A percentile compares a stretch with the other conserved stretches of the same genome.
Evolutionary conservation across 805 yeast genomes (phyloP).

Genomic region (Candida namnaoensis): DNA sequence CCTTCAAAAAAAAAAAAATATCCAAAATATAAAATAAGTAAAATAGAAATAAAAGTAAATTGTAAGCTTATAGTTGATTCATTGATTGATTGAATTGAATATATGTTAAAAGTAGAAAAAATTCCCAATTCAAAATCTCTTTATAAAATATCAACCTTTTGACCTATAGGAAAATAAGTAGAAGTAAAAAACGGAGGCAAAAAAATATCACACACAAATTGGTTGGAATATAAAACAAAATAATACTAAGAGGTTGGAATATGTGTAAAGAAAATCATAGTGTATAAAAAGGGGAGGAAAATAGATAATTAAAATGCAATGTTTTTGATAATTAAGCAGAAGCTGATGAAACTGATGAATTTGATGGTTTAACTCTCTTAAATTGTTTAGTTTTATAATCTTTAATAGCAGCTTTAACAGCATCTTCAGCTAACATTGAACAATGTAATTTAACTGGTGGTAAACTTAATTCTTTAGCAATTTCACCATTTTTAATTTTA

Average conservation of each 20-base stretch:
- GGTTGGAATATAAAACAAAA: constrained; percentile 3
- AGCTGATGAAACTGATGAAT: constrained; percentile 50
- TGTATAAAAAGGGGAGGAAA: too few species aligned
- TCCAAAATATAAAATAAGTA: too few species aligned
- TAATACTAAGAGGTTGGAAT: neutral
- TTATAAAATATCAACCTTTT: too few species aligned
- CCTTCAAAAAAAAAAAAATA: too few species aligned
- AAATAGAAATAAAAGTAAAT: too few species aligned
- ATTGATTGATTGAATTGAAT: too few species aligned
- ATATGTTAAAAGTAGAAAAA: too few species aligned
- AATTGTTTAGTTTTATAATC: constrained; percentile 84
- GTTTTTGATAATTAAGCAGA: constrained; percentile 23
- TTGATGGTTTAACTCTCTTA: constrained; percentile 15
- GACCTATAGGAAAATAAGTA: too few species aligned
- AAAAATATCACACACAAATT: too few species aligned
- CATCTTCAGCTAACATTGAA: constrained; percentile 98
- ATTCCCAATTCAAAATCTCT: too few species aligned
- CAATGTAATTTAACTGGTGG: constrained; percentile 98
- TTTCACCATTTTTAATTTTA: constrained; percentile 84
- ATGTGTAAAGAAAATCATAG: neutral
- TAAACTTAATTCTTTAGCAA: constrained; percentile 87
- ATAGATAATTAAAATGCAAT: constrained; percentile 3
- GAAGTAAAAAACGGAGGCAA: too few species aligned
- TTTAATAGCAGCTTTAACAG: constrained; percentile 93
- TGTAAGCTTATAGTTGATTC: too few species aligned